phyloP scores from a whole-genome alignment of 129 eudicot species.

The sunflower (Helianthus annuus) region DNA sequence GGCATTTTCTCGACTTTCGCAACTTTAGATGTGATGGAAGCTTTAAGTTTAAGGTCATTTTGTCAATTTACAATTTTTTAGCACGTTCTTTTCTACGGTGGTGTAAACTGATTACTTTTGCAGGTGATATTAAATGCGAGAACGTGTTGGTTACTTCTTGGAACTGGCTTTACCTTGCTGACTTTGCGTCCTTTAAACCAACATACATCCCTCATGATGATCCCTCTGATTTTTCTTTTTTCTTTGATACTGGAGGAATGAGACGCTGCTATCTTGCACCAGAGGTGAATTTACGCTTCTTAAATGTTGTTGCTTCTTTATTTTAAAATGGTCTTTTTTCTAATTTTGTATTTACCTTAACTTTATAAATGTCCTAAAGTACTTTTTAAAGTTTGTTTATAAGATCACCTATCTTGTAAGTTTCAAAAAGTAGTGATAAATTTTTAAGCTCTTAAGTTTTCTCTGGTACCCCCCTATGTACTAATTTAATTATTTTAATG shows the following conservation, averaged over 20 bases:
- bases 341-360: background rate
- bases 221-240: conserved; percentile 96
- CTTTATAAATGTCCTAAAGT: background rate
- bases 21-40: background rate
- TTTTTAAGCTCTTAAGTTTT: background rate
- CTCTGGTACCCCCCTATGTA: background rate
- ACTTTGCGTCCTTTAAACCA: conserved; percentile 97
- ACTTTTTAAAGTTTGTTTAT: background rate
- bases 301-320: background rate
- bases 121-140: conserved; percentile 99
- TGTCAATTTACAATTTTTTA: background rate
- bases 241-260: conserved; percentile 97
- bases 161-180: conserved; percentile 99
- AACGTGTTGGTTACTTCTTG: conserved; percentile 97
- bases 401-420: conserved; percentile 1
- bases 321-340: background rate
- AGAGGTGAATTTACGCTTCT: conserved; percentile 55
- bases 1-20: background rate
- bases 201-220: conserved; percentile 98
- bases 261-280: conserved; percentile 99
- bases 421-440: background rate
- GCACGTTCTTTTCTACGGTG: background rate
- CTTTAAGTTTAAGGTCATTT: conserved; percentile 1
- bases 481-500: background rate
- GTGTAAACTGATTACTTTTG: conserved; percentile 19